Evolutionary conservation across 768 basidiomycete species (phyloP).

Genomic region (Lactarius vividus): DNA sequence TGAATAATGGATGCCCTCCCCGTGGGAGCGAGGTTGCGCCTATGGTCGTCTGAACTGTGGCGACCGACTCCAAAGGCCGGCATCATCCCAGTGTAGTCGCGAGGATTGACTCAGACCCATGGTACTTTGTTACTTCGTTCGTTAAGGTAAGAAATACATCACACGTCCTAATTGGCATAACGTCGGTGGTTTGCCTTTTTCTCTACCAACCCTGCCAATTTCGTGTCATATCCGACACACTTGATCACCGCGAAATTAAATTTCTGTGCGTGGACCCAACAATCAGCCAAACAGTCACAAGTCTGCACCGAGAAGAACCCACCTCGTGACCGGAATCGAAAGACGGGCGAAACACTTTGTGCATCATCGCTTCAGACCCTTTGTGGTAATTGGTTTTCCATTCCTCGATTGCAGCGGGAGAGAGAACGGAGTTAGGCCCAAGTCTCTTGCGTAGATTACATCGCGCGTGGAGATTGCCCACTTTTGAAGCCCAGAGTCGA

Average conservation of each 20-base stretch:
- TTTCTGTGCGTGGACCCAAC: background rate
- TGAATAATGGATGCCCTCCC: too few relatives aligned
- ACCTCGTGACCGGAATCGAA: constrained; percentile 6
- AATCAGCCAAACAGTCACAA: background rate
- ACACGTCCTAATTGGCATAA: background rate
- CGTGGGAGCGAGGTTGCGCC: too few relatives aligned
- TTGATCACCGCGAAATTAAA: background rate
- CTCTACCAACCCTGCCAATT: background rate
- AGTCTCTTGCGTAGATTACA: background rate
- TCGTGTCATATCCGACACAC: background rate
- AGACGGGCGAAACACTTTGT: background rate
- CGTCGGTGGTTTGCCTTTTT: background rate
- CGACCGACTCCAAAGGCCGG: too few relatives aligned
- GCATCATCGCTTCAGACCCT: accelerated
- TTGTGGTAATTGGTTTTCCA: background rate
- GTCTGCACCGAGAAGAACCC: background rate
- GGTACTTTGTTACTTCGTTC: too few relatives aligned
- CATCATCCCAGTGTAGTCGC: too few relatives aligned
- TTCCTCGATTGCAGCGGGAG: background rate
- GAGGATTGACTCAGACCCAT: too few relatives aligned
- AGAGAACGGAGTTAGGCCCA: background rate
- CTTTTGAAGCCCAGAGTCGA: accelerated
- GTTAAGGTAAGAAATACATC: background rate
- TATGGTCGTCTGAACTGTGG: too few relatives aligned
- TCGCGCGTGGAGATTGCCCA: background rate